phyloP scores from a whole-genome alignment of 2,329 filamentous ascomycete genomes.

The Gaeumannomyces sp. region DNA sequence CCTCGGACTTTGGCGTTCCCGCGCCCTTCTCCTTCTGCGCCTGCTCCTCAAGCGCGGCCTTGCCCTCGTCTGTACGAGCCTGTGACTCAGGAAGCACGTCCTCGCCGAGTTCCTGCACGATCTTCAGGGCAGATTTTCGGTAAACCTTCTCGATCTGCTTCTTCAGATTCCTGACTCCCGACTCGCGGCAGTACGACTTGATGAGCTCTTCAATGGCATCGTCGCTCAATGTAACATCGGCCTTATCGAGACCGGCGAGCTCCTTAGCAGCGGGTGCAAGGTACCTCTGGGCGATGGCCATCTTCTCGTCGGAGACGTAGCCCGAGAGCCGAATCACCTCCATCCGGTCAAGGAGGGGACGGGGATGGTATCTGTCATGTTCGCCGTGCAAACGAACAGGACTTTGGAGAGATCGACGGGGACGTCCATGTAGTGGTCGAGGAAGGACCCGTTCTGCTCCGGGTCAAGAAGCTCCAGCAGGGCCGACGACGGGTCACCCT shows the following conservation, averaged over 20 bases:
- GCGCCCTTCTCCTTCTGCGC: conserved; percentile 47
- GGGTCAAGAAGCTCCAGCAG: conserved; percentile 90
- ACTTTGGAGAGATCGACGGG: conserved; percentile 97
- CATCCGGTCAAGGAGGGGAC: conserved; percentile 92
- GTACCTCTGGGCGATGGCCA: conserved; percentile 93
- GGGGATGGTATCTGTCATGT: conserved; percentile 96
- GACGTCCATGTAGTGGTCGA: conserved; percentile 98
- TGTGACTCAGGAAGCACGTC: conserved; percentile 73
- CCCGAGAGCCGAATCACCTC: conserved; percentile 94
- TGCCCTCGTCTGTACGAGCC: conserved; percentile 79
- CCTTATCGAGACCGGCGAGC: conserved; percentile 80
- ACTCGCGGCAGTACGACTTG: conserved; percentile 97
- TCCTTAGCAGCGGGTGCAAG: conserved; percentile 93
- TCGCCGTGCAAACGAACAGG: conserved; percentile 96
- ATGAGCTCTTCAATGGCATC: conserved; percentile 93
- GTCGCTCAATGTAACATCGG: conserved; percentile 79
- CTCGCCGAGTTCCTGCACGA: conserved; percentile 90
- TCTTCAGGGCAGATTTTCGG: conserved; percentile 93
- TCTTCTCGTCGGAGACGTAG: conserved; percentile 97
- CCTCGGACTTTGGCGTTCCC: conserved; percentile 17
- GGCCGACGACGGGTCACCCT: conserved; percentile 92
- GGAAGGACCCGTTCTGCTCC: conserved; percentile 93
- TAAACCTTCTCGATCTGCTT: conserved; percentile 99
- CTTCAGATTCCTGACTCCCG: conserved; percentile 93
- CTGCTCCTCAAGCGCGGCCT: conserved; percentile 63